Percentiles rank a stretch among this genome's conserved stretches.
Conservation (phyloP, 345 rosid genomes). For the Ailanthus altissimus region DNA sequence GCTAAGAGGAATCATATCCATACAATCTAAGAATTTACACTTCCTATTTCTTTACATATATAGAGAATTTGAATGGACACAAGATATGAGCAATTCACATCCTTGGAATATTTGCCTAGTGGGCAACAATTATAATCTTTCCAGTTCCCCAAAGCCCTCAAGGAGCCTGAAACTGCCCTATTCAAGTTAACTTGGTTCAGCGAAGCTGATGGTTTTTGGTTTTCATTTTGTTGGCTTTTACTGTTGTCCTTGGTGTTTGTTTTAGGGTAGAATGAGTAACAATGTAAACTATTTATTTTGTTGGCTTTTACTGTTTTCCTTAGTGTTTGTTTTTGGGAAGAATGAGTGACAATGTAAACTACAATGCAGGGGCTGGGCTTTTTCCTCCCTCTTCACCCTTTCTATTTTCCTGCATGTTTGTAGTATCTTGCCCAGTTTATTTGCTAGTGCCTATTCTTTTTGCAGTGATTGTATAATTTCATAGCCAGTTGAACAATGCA, state of each 20-base stretch:
- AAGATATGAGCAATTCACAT: not conserved
- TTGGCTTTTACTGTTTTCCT: not conserved
- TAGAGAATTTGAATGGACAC: not conserved
- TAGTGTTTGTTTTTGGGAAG: not conserved
- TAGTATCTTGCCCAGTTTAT: not conserved
- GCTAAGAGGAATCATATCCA: not conserved
- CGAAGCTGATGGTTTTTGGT: conserved; percentile 10
- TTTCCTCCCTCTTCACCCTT: not conserved
- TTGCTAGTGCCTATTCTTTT: not conserved
- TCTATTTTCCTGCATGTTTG: not conserved
- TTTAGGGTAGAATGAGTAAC: not conserved
- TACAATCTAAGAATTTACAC: not conserved
- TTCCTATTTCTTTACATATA: not conserved
- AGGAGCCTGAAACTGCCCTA: not conserved
- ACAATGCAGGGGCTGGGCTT: not conserved
- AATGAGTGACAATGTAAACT: not conserved
- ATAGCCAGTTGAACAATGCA: not conserved
- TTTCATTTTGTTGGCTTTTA: not conserved
- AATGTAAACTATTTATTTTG: not conserved
- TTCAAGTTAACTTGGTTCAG: conserved; percentile 9
- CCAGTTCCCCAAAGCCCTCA: not conserved
- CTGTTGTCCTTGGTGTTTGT: not conserved
- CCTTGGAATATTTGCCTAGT: not conserved
- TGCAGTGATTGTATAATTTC: not conserved
- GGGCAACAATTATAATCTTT: not conserved